phyloP scores from a whole-genome alignment of 805 yeast genomes.

The Torulaspora franciscae region DNA sequence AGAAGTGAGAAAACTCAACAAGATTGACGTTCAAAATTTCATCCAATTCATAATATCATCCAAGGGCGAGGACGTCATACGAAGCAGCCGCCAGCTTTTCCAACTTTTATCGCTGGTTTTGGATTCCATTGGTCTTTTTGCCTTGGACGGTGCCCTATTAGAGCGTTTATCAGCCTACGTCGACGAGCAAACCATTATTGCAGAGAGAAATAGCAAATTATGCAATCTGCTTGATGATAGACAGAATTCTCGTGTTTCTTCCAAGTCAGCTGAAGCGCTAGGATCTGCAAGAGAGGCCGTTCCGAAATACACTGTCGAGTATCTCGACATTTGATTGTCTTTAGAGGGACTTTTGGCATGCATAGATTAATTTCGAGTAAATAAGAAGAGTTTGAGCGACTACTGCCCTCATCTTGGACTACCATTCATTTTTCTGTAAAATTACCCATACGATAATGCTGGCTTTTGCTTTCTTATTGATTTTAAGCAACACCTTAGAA shows the following conservation, averaged over 20 bases:
- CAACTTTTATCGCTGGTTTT: slow-evolving; percentile 31
- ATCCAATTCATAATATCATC: slow-evolving; percentile 32
- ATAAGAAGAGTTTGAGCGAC: neutral
- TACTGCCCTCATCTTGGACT: neutral
- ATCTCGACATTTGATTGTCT: slow-evolving; percentile 22
- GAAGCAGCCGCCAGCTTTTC: slow-evolving; percentile 26
- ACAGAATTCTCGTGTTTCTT: slow-evolving; percentile 9
- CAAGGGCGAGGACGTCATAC: slow-evolving; percentile 18
- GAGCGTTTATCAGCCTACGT: slow-evolving; percentile 24
- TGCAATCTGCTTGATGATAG: slow-evolving; percentile 29
- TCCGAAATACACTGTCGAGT: slow-evolving; percentile 32
- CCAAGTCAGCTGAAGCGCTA: slow-evolving; percentile 5
- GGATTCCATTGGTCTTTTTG: slow-evolving; percentile 36
- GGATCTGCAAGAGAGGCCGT: slow-evolving; percentile 15
- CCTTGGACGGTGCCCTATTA: slow-evolving; percentile 28
- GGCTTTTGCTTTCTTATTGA: neutral
- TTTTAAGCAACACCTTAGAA: neutral
- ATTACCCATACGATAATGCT: neutral
- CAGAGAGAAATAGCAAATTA: slow-evolving; percentile 31
- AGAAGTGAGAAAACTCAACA: slow-evolving; percentile 35
- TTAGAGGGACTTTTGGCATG: neutral
- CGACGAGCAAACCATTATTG: slow-evolving; percentile 25
- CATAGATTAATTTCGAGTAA: neutral
- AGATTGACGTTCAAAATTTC: slow-evolving; percentile 33
- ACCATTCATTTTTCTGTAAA: neutral